phyloP scores from a whole-genome alignment of 2,329 filamentous ascomycete genomes.

The Exophiala lecanii-corni region DNA sequence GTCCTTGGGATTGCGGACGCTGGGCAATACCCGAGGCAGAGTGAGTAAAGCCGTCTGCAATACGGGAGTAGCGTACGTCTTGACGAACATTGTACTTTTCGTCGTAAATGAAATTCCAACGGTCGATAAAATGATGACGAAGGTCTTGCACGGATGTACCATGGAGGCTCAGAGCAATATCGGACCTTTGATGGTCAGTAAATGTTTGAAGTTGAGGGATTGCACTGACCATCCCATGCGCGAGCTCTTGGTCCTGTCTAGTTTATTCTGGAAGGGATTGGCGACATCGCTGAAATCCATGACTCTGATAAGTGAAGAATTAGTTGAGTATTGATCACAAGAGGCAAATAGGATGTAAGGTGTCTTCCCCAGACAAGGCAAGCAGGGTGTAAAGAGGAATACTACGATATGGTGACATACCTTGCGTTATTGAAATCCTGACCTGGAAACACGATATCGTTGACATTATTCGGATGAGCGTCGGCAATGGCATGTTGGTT shows the following conservation, averaged over 20 bases:
- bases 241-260: constrained; percentile 72
- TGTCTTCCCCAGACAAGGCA: too few species aligned
- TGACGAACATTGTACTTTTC: constrained; percentile 68
- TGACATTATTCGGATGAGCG: constrained; percentile 71
- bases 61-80: constrained; percentile 45
- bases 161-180: constrained; percentile 70
- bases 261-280: constrained; percentile 79
- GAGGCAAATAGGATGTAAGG: too few species aligned
- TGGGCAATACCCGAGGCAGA: constrained; percentile 30
- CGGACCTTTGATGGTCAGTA: constrained; percentile 45
- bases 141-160: constrained; percentile 74
- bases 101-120: constrained; percentile 88
- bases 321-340: too few species aligned
- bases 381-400: too few species aligned
- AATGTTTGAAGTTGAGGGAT: background rate
- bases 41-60: constrained; percentile 31
- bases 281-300: constrained; percentile 75
- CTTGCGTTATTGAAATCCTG: constrained; percentile 89
- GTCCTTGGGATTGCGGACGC: constrained; percentile 30
- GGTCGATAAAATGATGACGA: constrained; percentile 71
- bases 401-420: constrained; percentile 5
- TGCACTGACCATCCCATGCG: constrained; percentile 72
- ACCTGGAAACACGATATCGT: constrained; percentile 74
- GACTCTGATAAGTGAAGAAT: constrained; percentile 40
- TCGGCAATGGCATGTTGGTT: constrained; percentile 82